phyloP scores from a whole-genome alignment of 2,329 filamentous ascomycete species.

The Penicillium crustosum region DNA sequence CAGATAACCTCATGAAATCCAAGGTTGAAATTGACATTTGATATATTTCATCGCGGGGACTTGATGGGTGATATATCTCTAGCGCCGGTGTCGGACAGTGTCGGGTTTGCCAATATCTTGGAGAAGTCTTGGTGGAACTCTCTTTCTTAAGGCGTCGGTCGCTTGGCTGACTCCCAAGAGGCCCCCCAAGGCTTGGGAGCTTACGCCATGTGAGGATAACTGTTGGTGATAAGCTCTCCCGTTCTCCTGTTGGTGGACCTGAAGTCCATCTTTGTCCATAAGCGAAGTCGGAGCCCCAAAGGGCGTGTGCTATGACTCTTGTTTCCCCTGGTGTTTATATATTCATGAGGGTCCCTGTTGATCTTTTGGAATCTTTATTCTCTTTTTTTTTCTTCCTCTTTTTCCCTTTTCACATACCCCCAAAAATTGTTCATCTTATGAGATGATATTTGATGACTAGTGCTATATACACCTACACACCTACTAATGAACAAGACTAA shows the following conservation, averaged over 20 bases:
- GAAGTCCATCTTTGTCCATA: not conserved
- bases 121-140: not conserved
- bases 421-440: not conserved
- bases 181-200: not conserved
- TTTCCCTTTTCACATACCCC: not conserved
- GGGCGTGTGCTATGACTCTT: conserved; percentile 8
- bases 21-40: not conserved
- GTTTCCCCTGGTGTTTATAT: conserved; percentile 2
- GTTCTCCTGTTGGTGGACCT: conserved; percentile 5
- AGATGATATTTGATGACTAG: not conserved
- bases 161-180: not conserved
- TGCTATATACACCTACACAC: not conserved
- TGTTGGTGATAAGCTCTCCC: not conserved
- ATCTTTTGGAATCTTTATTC: not conserved
- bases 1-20: not conserved
- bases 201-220: not conserved
- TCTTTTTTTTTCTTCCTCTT: not conserved
- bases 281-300: conserved; percentile 10
- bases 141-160: not conserved
- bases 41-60: not conserved
- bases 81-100: not conserved
- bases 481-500: conserved; percentile 10
- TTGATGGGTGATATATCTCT: not conserved
- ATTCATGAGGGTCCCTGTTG: not conserved
- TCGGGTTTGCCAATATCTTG: not conserved